Evolutionary conservation across 305 asterid genomes (phyloP).

Genomic region (Fraxinus latifolia): DNA sequence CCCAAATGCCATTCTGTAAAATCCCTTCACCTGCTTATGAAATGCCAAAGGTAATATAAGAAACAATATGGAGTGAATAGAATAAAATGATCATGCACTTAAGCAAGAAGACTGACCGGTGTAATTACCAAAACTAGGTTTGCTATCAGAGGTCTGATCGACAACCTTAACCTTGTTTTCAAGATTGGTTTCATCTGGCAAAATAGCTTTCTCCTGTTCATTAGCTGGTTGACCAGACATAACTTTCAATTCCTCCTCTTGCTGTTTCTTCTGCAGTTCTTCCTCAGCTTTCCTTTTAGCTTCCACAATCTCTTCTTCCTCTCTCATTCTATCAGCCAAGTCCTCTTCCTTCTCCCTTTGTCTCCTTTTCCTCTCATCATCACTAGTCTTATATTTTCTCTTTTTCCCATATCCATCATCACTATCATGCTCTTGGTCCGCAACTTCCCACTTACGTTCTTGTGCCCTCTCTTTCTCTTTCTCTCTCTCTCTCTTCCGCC

Average conservation of each 20-base stretch:
- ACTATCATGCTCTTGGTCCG: conserved; percentile 76
- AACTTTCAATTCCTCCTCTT: conserved; percentile 53
- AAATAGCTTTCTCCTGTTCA: conserved; percentile 39
- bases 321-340: conserved; percentile 67
- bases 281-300: conserved; percentile 70
- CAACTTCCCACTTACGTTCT: conserved; percentile 75
- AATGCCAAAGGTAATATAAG: conserved; percentile 18
- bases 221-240: conserved; percentile 41
- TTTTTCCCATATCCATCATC: conserved; percentile 77
- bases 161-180: conserved; percentile 39
- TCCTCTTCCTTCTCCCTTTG: conserved; percentile 93
- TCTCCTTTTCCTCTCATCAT: conserved; percentile 83
- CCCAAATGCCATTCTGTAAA: conserved; percentile 54
- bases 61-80: conserved; percentile 11
- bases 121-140: conserved; percentile 39
- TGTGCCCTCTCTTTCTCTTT: conserved; percentile 87
- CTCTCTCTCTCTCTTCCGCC: conserved; percentile 87
- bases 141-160: conserved; percentile 41
- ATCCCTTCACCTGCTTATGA: conserved; percentile 52
- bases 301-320: conserved; percentile 82
- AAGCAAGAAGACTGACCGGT: conserved; percentile 34
- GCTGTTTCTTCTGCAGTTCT: conserved; percentile 58
- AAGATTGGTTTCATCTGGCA: conserved; percentile 39
- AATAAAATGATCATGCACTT: conserved; percentile 6
- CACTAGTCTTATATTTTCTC: conserved; percentile 77